These are phyloP conservation scores for Isatis lusitanica DNA, from an alignment of 441 rosid genomes.

Conservation along the genomic window DNA sequence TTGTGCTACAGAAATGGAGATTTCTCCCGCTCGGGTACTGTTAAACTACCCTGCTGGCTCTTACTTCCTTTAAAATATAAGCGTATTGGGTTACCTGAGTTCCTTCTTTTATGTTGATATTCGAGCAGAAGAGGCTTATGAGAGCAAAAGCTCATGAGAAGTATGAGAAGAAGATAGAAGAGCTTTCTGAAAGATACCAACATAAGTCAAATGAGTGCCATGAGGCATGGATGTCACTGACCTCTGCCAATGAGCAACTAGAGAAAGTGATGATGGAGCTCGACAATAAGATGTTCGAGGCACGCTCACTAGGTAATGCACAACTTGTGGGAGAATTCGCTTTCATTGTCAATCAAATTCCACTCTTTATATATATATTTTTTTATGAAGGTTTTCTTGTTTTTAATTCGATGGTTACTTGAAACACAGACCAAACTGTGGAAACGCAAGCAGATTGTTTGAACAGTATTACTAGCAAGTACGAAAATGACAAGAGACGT, in stretches of 20 bases:
- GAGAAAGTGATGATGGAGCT: constrained; percentile 87
- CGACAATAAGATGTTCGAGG: constrained; percentile 64
- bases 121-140: constrained; percentile 71
- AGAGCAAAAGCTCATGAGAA: constrained; percentile 68
- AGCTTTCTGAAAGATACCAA: constrained; percentile 59
- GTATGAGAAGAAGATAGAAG: constrained; percentile 82
- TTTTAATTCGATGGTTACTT: constrained; percentile 13
- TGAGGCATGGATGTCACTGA: constrained; percentile 93
- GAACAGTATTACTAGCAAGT: constrained; percentile 52
- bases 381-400: background rate
- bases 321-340: background rate
- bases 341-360: background rate
- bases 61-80: background rate
- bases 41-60: constrained; percentile 25
- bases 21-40: constrained; percentile 71
- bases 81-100: background rate
- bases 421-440: constrained; percentile 65
- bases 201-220: constrained; percentile 83
- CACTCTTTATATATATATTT: background rate
- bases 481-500: constrained; percentile 54
- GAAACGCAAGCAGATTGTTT: constrained; percentile 60
- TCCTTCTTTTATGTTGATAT: constrained; percentile 22
- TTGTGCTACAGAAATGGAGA: constrained; percentile 68
- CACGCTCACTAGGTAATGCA: constrained; percentile 69
- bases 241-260: constrained; percentile 77